These are phyloP conservation scores for Jatropha multifida DNA, from an alignment of 441 rosid species.

Conservation along the genomic window DNA sequence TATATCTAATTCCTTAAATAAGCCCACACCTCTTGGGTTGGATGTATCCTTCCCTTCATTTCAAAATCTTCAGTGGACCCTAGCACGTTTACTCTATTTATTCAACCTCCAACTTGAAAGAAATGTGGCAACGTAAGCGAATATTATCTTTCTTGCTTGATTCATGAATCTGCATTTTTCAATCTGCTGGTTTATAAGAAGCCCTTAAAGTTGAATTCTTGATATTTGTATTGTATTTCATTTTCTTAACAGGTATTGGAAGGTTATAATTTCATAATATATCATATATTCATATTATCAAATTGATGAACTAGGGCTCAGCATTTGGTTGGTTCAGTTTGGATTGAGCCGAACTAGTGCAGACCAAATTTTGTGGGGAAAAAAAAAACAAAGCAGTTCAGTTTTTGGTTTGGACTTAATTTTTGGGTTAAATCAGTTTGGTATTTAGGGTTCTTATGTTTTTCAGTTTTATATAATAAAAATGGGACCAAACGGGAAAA, in stretches of 20 bases:
- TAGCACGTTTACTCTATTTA: constrained; percentile 69
- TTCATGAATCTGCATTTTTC: constrained; percentile 7
- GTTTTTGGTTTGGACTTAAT: no score
- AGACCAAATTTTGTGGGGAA: no score
- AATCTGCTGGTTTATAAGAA: constrained; percentile 3
- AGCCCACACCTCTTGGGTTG: constrained; percentile 76
- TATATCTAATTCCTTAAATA: constrained; percentile 71
- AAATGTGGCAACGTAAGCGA: constrained; percentile 89
- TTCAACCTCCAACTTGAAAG: constrained; percentile 90
- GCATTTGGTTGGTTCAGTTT: no score
- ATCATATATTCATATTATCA: background rate
- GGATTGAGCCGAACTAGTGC: no score
- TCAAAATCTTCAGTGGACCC: constrained; percentile 67
- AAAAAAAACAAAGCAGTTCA: no score
- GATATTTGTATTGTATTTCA: constrained; percentile 1
- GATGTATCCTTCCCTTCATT: constrained; percentile 75
- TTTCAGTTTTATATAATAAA: no score
- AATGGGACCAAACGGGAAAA: no score
- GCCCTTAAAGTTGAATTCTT: background rate
- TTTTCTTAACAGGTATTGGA: background rate
- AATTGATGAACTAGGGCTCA: background rate
- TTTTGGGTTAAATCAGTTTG: no score
- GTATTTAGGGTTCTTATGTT: no score
- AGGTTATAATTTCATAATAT: constrained; percentile 10
- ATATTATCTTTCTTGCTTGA: constrained; percentile 5